These are phyloP conservation scores for Neofusicoccum laricinum DNA, from an alignment of 2,329 filamentous ascomycete species.

Conservation along the genomic window DNA sequence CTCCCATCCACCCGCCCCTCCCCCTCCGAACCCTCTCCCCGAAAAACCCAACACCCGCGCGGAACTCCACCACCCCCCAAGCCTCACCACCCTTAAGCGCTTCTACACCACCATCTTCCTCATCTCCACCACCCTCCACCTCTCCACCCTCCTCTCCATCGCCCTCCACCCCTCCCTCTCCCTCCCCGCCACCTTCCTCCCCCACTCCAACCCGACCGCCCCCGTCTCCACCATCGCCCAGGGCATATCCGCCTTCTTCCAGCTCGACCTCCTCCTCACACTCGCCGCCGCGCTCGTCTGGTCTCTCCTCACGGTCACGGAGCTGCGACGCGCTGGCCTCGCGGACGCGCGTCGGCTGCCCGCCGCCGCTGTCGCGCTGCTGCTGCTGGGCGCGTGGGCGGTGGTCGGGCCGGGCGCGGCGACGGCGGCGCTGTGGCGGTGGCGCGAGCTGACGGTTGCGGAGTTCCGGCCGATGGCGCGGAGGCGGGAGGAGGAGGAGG, in stretches of 20 bases:
- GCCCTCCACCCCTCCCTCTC: background rate
- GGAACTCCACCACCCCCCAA: background rate
- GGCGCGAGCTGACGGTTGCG: background rate
- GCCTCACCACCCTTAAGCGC: background rate
- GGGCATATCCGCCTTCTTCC: background rate
- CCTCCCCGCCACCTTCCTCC: background rate
- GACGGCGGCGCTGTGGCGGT: background rate
- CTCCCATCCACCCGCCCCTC: background rate
- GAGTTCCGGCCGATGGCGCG: background rate
- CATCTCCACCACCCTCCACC: background rate
- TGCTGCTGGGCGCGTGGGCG: background rate
- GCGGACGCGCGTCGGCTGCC: too few relatives aligned
- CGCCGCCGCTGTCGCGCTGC: fast-evolving
- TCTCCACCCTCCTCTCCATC: background rate
- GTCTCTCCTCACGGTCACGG: background rate
- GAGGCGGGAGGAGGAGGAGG: background rate
- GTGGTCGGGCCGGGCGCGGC: background rate
- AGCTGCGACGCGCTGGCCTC: conserved; percentile 5
- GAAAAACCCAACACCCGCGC: background rate
- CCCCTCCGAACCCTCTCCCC: too few relatives aligned
- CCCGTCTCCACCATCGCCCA: background rate
- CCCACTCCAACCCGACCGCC: background rate
- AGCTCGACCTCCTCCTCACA: background rate
- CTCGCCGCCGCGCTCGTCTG: background rate
- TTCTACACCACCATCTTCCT: background rate